phyloP scores from a whole-genome alignment of 2,329 filamentous ascomycete genomes.

The Xylariaceae sp. region DNA sequence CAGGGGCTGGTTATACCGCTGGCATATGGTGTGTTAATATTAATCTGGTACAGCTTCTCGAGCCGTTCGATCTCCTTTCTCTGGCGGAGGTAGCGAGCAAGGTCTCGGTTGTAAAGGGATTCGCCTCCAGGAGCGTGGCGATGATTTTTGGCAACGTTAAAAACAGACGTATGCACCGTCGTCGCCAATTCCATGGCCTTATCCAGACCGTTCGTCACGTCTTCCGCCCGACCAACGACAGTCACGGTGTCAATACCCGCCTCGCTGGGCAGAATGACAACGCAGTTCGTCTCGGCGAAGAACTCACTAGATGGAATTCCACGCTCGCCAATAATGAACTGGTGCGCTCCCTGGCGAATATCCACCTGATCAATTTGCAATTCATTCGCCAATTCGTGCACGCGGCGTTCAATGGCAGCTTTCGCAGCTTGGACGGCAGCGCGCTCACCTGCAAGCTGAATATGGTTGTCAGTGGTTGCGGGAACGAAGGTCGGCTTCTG shows the following conservation, averaged over 20 bases:
- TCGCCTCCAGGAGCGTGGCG: conserved; percentile 66
- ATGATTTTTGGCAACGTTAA: conserved; percentile 79
- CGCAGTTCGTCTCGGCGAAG: conserved; percentile 83
- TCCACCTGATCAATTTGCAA: conserved; percentile 72
- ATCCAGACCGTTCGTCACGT: conserved; percentile 69
- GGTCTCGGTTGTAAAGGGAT: conserved; percentile 72
- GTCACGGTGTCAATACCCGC: conserved; percentile 80
- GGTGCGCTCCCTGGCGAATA: conserved; percentile 82
- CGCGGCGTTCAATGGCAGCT: conserved; percentile 73
- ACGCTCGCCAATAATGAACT: conserved; percentile 86
- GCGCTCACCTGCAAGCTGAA: conserved; percentile 82
- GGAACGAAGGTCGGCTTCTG: conserved; percentile 66
- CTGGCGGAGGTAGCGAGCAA: conserved; percentile 83
- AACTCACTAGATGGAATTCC: conserved; percentile 80
- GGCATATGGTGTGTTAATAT: conserved; percentile 73
- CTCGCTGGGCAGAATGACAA: conserved; percentile 71
- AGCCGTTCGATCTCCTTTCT: conserved; percentile 77
- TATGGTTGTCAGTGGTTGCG: conserved; percentile 66
- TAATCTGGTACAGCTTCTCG: conserved; percentile 74
- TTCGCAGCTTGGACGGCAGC: conserved; percentile 73
- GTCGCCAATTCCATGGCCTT: conserved; percentile 84
- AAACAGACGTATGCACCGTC: conserved; percentile 75
- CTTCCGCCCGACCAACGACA: conserved; percentile 72
- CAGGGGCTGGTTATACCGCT: conserved; percentile 68
- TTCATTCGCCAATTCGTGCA: conserved; percentile 67